Evolutionary conservation across 2,329 filamentous ascomycete species (phyloP).

Genomic region (Scedosporium dehoogii): DNA sequence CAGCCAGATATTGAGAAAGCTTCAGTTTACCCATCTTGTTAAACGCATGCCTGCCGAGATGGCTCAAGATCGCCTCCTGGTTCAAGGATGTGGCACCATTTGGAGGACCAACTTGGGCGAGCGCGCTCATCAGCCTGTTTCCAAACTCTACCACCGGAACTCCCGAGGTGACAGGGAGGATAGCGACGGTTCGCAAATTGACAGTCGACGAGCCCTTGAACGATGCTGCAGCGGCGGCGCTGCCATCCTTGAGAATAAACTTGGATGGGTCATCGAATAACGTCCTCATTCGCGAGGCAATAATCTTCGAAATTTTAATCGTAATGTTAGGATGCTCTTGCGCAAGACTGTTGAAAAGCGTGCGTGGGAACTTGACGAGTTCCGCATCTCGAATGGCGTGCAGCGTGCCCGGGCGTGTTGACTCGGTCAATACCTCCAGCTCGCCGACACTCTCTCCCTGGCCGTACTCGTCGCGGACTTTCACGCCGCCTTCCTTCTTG

Average conservation of each 20-base stretch:
- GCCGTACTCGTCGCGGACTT: constrained; percentile 83
- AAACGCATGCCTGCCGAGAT: constrained; percentile 91
- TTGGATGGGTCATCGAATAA: constrained; percentile 73
- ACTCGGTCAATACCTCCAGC: constrained; percentile 93
- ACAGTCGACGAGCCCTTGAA: constrained; percentile 69
- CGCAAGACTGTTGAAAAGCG: constrained; percentile 92
- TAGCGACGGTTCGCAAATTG: constrained; percentile 85
- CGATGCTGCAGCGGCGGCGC: constrained; percentile 40
- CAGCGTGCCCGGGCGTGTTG: constrained; percentile 76
- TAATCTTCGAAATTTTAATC: constrained; percentile 98
- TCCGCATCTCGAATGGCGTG: constrained; percentile 97
- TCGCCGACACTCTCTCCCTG: constrained; percentile 98
- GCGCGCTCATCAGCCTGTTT: constrained; percentile 75
- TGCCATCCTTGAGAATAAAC: constrained; percentile 53
- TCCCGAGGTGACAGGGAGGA: constrained; percentile 81
- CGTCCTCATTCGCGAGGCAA: constrained; percentile 86
- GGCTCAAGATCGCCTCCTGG: constrained; percentile 86
- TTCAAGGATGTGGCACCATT: constrained; percentile 90
- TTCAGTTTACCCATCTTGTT: constrained; percentile 96
- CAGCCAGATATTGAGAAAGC: constrained; percentile 88
- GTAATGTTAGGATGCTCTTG: constrained; percentile 97
- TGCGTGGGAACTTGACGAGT: constrained; percentile 89
- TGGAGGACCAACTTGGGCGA: constrained; percentile 78
- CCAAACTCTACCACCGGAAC: constrained; percentile 94
- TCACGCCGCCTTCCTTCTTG: constrained; percentile 68